phyloP scores from a whole-genome alignment of 352 stramenopile species.

The Globisporangium mamillatum region DNA sequence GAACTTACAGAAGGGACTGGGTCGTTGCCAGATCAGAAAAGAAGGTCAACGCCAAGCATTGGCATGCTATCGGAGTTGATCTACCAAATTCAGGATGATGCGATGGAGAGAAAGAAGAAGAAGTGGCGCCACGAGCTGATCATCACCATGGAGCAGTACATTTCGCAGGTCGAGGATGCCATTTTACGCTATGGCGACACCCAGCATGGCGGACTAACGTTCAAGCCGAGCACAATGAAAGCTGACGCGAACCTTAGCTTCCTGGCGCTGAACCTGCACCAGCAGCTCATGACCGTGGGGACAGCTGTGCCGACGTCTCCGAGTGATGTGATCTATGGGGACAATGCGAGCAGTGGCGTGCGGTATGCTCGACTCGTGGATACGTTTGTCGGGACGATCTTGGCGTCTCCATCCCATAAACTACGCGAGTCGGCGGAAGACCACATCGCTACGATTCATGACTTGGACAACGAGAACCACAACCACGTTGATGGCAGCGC shows the following conservation, averaged over 20 bases:
- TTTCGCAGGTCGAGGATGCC: slow-evolving; percentile 72
- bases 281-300: slow-evolving; percentile 79
- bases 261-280: slow-evolving; percentile 80
- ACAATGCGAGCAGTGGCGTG: slow-evolving; percentile 28
- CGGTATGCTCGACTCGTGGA: slow-evolving; percentile 56
- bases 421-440: slow-evolving; percentile 4
- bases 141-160: slow-evolving; percentile 77
- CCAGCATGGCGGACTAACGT: slow-evolving; percentile 67
- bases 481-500: slow-evolving; percentile 18
- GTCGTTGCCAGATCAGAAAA: slow-evolving; percentile 20
- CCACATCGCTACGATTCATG: slow-evolving; percentile 17
- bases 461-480: slow-evolving; percentile 18
- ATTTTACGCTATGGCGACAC: slow-evolving; percentile 72
- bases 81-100: slow-evolving; percentile 83
- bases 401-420: slow-evolving; percentile 31
- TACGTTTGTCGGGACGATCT: slow-evolving; percentile 48
- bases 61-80: slow-evolving; percentile 86
- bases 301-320: slow-evolving; percentile 62
- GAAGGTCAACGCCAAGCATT: slow-evolving; percentile 42
- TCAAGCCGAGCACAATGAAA: slow-evolving; percentile 89
- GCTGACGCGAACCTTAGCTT: slow-evolving; percentile 74
- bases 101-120: slow-evolving; percentile 70
- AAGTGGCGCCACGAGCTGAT: slow-evolving; percentile 79
- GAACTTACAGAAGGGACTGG: slow-evolving; percentile 15
- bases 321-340: slow-evolving; percentile 44